Evolutionary conservation across 139 green algal genomes (phyloP).

Genomic region (Parachlorella kessleri): DNA sequence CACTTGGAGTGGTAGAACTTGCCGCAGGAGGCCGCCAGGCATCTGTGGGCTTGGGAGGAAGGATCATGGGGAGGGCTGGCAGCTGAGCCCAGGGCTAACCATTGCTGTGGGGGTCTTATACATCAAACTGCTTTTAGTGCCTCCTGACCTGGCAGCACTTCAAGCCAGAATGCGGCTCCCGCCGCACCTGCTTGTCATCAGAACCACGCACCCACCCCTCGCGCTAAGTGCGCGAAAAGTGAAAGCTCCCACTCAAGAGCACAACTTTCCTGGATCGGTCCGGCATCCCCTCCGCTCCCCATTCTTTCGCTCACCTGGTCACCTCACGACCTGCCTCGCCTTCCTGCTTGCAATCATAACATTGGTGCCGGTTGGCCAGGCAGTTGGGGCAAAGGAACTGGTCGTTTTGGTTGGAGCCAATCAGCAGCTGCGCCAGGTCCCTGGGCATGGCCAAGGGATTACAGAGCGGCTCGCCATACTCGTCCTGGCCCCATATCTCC

Average conservation of each 20-base stretch:
- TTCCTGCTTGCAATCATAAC: constrained; percentile 47
- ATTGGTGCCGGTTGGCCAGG: constrained; percentile 38
- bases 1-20: constrained; percentile 58
- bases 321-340: constrained; percentile 23
- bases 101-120: too few species aligned
- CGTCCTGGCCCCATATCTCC: too few species aligned
- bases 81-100: not conserved
- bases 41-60: constrained; percentile 25
- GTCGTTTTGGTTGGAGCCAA: not conserved
- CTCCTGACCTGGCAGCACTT: too few species aligned
- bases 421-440: constrained; percentile 14
- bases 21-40: constrained; percentile 49
- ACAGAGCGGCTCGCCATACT: constrained; percentile 15
- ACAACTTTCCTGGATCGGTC: not conserved
- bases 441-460: constrained; percentile 37
- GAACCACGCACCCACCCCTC: too few species aligned
- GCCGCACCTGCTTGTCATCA: too few species aligned
- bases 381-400: constrained; percentile 54
- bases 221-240: too few species aligned
- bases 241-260: too few species aligned
- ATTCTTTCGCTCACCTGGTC: constrained; percentile 15
- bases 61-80: not conserved
- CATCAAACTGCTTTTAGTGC: too few species aligned
- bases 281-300: too few species aligned
- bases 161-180: too few species aligned